Conservation (phyloP, 371 early-diverging fungal genomes). For the Actinomucor elegans region DNA sequence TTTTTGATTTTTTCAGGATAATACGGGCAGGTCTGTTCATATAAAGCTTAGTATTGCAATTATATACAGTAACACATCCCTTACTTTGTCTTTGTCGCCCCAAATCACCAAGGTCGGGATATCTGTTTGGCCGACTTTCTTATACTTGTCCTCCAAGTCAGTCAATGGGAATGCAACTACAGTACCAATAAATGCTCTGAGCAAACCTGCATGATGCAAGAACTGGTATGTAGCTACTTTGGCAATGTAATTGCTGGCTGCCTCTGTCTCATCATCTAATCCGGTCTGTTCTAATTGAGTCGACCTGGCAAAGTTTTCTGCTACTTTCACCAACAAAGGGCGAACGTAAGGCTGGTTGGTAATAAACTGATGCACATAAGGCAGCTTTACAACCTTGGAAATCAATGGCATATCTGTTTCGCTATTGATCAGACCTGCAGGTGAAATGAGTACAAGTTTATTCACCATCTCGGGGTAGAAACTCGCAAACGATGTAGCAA, state of each 20-base stretch:
- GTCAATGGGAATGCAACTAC: constrained; percentile 41
- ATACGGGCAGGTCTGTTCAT: constrained; percentile 33
- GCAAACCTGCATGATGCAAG: constrained; percentile 45
- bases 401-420: constrained; percentile 28
- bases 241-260: background rate
- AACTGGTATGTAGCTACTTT: constrained; percentile 33
- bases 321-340: constrained; percentile 7
- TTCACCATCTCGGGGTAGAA: constrained; percentile 52
- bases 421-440: constrained; percentile 53
- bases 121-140: constrained; percentile 28
- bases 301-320: background rate
- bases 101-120: constrained; percentile 37
- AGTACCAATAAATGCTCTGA: constrained; percentile 44
- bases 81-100: constrained; percentile 50
- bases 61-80: constrained; percentile 38
- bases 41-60: no score
- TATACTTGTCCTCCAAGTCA: constrained; percentile 30
- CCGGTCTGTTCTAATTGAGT: background rate
- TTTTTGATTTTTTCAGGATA: constrained; percentile 11
- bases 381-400: constrained; percentile 22
- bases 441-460: constrained; percentile 51
- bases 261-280: constrained; percentile 2
- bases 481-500: constrained; percentile 53
- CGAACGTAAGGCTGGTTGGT: constrained; percentile 15
- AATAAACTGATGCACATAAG: constrained; percentile 10